These are phyloP conservation scores for Metschnikowia borealis DNA, from an alignment of 805 yeast genomes.

Conservation along the genomic window DNA sequence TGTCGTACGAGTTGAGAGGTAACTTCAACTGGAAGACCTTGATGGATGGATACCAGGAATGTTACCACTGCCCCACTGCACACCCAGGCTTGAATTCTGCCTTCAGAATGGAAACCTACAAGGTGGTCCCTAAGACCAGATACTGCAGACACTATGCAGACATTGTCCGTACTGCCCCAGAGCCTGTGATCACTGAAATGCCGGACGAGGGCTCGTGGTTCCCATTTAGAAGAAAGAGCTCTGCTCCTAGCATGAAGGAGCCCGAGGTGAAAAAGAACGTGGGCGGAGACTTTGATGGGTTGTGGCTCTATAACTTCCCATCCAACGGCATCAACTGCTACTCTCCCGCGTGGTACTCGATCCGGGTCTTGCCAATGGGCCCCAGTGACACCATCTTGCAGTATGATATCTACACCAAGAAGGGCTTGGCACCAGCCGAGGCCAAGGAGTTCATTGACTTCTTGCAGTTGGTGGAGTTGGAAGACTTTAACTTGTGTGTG, in stretches of 20 bases:
- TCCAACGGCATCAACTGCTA: constrained; percentile 60
- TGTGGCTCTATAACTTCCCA: constrained; percentile 61
- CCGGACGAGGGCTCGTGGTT: constrained; percentile 45
- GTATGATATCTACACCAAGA: constrained; percentile 58
- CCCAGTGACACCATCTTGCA: constrained; percentile 55
- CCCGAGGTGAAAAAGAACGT: constrained; percentile 41
- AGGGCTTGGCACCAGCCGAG: constrained; percentile 48
- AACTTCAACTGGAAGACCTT: constrained; percentile 63
- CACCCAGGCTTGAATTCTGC: constrained; percentile 58
- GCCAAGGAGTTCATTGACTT: constrained; percentile 62
- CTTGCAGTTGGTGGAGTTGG: constrained; percentile 56
- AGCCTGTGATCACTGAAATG: constrained; percentile 4
- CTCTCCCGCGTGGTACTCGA: constrained; percentile 64
- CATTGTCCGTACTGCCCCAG: constrained; percentile 36
- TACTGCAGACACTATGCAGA: constrained; percentile 62
- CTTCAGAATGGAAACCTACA: constrained; percentile 61
- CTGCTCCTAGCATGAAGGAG: constrained; percentile 12
- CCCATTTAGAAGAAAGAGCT: constrained; percentile 41
- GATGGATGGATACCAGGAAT: constrained; percentile 67
- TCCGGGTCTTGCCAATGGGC: constrained; percentile 53
- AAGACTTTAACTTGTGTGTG: constrained; percentile 57
- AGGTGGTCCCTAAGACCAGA: constrained; percentile 55
- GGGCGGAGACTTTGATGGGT: constrained; percentile 59
- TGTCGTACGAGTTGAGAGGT: constrained; percentile 62
- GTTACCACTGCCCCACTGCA: constrained; percentile 66